Evolutionary conservation across 2,329 filamentous ascomycete genomes (phyloP).

Genomic region (Pseudogymnoascus sp.): DNA sequence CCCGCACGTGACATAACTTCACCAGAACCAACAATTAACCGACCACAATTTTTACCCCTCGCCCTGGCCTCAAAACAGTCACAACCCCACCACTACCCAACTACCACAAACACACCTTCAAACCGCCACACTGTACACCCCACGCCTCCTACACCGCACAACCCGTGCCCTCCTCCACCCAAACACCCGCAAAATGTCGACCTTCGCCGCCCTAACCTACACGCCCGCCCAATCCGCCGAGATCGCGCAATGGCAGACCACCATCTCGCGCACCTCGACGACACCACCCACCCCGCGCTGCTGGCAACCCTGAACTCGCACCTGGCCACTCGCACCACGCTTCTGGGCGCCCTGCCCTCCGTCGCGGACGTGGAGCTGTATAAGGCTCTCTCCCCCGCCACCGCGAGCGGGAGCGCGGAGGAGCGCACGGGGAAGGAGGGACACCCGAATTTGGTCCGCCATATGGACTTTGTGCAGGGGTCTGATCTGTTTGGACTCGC

Average conservation of each 20-base stretch:
- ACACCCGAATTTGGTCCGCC: conserved; percentile 83
- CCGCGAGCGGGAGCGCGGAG: conserved; percentile 74
- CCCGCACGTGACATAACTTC: background rate
- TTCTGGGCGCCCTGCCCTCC: conserved; percentile 84
- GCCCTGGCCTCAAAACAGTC: conserved; percentile 9
- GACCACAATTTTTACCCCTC: conserved; percentile 6
- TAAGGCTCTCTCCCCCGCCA: conserved; percentile 66
- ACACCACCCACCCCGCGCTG: conserved; percentile 54
- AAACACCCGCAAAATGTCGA: conserved; percentile 54
- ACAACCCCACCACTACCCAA: background rate
- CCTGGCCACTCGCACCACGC: conserved; percentile 79
- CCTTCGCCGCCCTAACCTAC: conserved; percentile 64
- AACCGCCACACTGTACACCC: conserved; percentile 27
- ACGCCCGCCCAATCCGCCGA: conserved; percentile 74
- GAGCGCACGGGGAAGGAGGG: conserved; percentile 85
- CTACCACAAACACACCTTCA: background rate
- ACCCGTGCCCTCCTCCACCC: conserved; percentile 30
- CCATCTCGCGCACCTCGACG: conserved; percentile 63
- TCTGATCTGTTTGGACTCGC: conserved; percentile 66
- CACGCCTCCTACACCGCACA: conserved; percentile 24
- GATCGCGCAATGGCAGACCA: conserved; percentile 82
- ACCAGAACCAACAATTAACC: background rate
- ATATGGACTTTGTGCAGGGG: conserved; percentile 93
- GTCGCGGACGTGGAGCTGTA: conserved; percentile 82
- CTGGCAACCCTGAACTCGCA: conserved; percentile 78